phyloP scores from a whole-genome alignment of 805 yeast species.

The Yarrowia deformans region DNA sequence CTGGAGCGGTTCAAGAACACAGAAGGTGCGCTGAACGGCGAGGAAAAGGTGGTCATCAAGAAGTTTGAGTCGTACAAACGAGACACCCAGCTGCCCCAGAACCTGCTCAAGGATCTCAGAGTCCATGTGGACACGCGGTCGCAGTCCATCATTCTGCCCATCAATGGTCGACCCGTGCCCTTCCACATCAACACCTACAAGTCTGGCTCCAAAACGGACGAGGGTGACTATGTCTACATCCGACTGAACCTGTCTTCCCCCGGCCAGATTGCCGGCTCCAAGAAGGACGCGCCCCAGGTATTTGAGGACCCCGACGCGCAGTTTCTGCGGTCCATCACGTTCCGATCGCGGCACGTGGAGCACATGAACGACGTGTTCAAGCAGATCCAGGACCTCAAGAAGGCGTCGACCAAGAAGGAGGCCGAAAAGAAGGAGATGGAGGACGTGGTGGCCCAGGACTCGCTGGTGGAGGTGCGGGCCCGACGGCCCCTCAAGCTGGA shows the following conservation, averaged over 20 bases:
- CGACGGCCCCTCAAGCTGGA: conserved; percentile 88
- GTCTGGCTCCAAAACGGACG: conserved; percentile 93
- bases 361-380: conserved; percentile 89
- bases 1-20: conserved; percentile 74
- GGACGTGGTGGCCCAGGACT: conserved; percentile 93
- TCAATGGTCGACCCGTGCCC: conserved; percentile 96
- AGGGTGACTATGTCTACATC: conserved; percentile 90
- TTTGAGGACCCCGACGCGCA: conserved; percentile 90
- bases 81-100: conserved; percentile 85
- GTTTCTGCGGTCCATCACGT: conserved; percentile 83
- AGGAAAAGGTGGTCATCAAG: conserved; percentile 74
- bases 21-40: conserved; percentile 50
- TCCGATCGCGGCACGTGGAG: conserved; percentile 88
- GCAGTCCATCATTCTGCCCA: conserved; percentile 89
- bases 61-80: conserved; percentile 93
- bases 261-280: conserved; percentile 76
- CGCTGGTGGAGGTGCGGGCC: conserved; percentile 77
- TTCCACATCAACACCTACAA: conserved; percentile 94
- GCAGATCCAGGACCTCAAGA: conserved; percentile 89
- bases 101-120: conserved; percentile 78
- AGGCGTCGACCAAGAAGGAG: conserved; percentile 88
- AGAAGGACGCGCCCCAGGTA: conserved; percentile 71
- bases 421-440: conserved; percentile 89
- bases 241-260: conserved; percentile 94
- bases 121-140: conserved; percentile 86